phyloP scores from a whole-genome alignment of 2,329 filamentous ascomycete species.

The Neofusicoccum parvum region DNA sequence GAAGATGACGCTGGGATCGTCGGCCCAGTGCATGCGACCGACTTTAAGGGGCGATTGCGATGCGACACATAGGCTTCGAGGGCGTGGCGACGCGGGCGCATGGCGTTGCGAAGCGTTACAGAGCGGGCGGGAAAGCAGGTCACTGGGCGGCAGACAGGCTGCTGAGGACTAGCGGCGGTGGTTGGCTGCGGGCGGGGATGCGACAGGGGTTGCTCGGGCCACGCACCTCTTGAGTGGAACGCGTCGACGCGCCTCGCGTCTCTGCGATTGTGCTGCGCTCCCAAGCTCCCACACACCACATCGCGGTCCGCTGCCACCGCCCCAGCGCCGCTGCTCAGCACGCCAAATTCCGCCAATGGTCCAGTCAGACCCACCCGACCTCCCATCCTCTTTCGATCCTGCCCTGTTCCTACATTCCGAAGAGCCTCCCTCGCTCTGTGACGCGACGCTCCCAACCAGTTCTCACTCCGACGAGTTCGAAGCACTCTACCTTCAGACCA shows the following conservation, averaged over 20 bases:
- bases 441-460: slow-evolving; percentile 24
- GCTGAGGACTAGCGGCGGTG: background rate
- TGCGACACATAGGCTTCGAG: slow-evolving; percentile 5
- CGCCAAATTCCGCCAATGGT: slow-evolving; percentile 45
- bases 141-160: background rate
- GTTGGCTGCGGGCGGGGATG: background rate
- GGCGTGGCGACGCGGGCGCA: slow-evolving; percentile 3
- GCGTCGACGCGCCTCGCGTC: background rate
- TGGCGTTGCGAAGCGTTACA: slow-evolving; percentile 12
- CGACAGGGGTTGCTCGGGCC: background rate
- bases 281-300: background rate
- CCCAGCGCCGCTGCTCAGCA: slow-evolving; percentile 58
- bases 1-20: slow-evolving; percentile 27
- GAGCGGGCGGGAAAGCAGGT: background rate
- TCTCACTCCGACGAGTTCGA: slow-evolving; percentile 53
- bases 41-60: background rate
- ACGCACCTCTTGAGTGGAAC: background rate
- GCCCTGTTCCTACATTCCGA: slow-evolving; percentile 54
- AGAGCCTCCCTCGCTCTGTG: slow-evolving; percentile 26
- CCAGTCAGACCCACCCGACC: slow-evolving; percentile 3
- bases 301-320: slow-evolving; percentile 37
- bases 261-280: too few species aligned
- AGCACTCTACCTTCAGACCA: slow-evolving; percentile 44
- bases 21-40: slow-evolving; percentile 21
- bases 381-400: slow-evolving; percentile 54